Conservation (phyloP, 371 early-diverging fungal genomes). For the Rhizomucor miehei region DNA sequence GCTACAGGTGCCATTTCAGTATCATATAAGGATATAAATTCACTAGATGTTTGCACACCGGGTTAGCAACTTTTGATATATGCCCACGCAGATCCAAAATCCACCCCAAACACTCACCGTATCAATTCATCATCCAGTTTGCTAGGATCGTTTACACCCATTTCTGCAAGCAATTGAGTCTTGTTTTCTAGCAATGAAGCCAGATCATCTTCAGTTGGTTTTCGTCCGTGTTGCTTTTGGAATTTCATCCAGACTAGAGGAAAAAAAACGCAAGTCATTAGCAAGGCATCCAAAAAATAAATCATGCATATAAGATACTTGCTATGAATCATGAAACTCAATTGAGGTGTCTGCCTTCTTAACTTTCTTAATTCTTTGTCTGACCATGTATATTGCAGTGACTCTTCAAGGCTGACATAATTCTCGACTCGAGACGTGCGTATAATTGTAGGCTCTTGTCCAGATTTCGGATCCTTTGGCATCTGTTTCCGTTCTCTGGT, state of each 20-base stretch:
- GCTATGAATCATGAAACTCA: slow-evolving; percentile 55
- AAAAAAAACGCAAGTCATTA: neutral
- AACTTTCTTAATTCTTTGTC: slow-evolving; percentile 18
- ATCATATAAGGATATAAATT: slow-evolving; percentile 31
- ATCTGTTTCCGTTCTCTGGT: slow-evolving; percentile 18
- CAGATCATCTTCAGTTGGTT: slow-evolving; percentile 19
- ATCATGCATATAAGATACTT: no score
- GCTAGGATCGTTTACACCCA: slow-evolving; percentile 34
- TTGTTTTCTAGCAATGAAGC: slow-evolving; percentile 21
- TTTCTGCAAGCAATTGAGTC: slow-evolving; percentile 12
- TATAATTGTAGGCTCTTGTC: slow-evolving; percentile 37
- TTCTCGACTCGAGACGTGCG: slow-evolving; percentile 31
- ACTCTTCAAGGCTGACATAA: slow-evolving; percentile 44
- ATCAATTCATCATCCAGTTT: slow-evolving; percentile 48
- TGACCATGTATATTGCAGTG: slow-evolving; percentile 32
- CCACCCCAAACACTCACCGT: slow-evolving; percentile 35
- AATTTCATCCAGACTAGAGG: slow-evolving; percentile 36
- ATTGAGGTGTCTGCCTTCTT: slow-evolving; percentile 42
- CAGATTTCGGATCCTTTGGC: slow-evolving; percentile 14
- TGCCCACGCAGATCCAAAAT: neutral
- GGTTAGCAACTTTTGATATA: no score
- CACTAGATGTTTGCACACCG: no score
- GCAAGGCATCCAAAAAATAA: neutral
- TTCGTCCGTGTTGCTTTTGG: slow-evolving; percentile 24
- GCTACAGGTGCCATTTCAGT: slow-evolving; percentile 76